A percentile compares a stretch with the other conserved stretches of the same genome.
phyloP scores from a whole-genome alignment of 441 rosid species.

The Gossypium davidsonii region DNA sequence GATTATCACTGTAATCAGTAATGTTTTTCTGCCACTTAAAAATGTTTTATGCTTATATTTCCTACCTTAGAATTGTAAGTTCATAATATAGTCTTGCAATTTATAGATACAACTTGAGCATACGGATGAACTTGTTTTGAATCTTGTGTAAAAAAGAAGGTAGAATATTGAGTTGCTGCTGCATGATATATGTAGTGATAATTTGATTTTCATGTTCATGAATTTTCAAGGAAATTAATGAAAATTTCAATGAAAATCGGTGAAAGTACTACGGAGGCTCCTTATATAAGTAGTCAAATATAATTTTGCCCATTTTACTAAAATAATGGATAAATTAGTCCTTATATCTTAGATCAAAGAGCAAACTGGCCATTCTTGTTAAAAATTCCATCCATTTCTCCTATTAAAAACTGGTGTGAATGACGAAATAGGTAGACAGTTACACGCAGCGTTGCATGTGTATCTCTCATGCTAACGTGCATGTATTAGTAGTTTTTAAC shows the following conservation, averaged over 20 bases:
- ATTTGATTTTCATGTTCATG: conserved; percentile 22
- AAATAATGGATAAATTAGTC: too few species aligned
- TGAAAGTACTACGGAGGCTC: too few species aligned
- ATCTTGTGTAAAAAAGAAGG: conserved; percentile 26
- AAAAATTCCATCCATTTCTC: too few species aligned
- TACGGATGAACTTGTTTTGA: conserved; percentile 11
- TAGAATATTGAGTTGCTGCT: conserved; percentile 23
- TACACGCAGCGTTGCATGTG: too few species aligned
- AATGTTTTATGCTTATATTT: background rate
- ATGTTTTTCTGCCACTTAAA: background rate
- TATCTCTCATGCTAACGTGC: too few species aligned
- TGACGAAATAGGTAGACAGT: too few species aligned
- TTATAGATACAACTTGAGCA: conserved; percentile 12
- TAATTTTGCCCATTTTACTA: too few species aligned
- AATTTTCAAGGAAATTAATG: conserved; percentile 22
- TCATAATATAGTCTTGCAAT: conserved; percentile 9
- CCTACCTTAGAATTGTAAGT: conserved; percentile 6
- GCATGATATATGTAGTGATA: conserved; percentile 17
- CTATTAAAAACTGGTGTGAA: too few species aligned
- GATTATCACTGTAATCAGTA: conserved; percentile 46
- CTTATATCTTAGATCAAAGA: too few species aligned
- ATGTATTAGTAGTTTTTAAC: too few species aligned
- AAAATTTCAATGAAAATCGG: conserved; percentile 11
- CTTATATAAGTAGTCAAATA: too few species aligned
- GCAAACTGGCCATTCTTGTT: too few species aligned